These are phyloP conservation scores for Apiospora malaysiana DNA, from an alignment of 2,329 filamentous ascomycete genomes.

Conservation along the genomic window DNA sequence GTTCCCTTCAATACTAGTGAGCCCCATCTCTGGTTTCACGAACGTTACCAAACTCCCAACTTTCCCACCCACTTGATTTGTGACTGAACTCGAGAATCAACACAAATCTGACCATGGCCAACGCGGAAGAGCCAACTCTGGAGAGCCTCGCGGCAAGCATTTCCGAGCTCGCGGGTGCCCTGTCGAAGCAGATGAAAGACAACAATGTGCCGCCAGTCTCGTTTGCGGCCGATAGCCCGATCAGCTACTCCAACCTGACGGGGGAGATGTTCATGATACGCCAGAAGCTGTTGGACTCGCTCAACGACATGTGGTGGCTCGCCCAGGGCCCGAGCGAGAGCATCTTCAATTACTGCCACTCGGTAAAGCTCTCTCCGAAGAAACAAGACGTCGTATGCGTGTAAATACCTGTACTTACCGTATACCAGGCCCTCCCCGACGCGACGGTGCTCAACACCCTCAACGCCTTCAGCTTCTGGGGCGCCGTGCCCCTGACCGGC, in stretches of 20 bases:
- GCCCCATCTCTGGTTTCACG: not conserved
- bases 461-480: constrained; percentile 60
- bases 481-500: constrained; percentile 53
- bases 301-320: constrained; percentile 53
- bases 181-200: constrained; percentile 48
- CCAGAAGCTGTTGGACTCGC: constrained; percentile 50
- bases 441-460: constrained; percentile 51
- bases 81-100: not conserved
- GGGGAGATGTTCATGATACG: constrained; percentile 50
- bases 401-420: constrained; percentile 19
- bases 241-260: constrained; percentile 48
- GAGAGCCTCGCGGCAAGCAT: constrained; percentile 51
- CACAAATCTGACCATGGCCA: constrained; percentile 34
- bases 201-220: constrained; percentile 49
- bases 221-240: constrained; percentile 50
- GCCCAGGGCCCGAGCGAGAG: constrained; percentile 56
- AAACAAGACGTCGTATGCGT: not conserved
- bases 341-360: constrained; percentile 51
- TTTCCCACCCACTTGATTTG: not conserved
- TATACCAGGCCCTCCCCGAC: constrained; percentile 48
- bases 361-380: constrained; percentile 35
- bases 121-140: constrained; percentile 42
- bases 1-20: not conserved
- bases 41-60: not conserved
- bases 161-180: constrained; percentile 48